Evolutionary conservation across 2,329 filamentous ascomycete genomes (phyloP).

Genomic region (Aspergillus nomiae): DNA sequence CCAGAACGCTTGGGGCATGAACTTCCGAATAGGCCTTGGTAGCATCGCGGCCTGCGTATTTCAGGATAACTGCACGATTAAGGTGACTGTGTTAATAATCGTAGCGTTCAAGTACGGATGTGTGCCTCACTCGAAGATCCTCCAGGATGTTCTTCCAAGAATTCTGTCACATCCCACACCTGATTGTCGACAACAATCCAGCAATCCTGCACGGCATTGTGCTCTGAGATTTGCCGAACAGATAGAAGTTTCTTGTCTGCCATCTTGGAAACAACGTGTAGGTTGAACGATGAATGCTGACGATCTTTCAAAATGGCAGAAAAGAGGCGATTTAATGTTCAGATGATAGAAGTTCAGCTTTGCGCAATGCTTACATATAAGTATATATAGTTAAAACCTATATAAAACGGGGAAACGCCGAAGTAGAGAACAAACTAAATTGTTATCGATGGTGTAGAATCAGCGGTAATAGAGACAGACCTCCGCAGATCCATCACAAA

Average conservation of each 20-base stretch:
- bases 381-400: background rate
- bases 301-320: background rate
- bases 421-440: background rate
- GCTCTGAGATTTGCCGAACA: constrained; percentile 49
- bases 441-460: background rate
- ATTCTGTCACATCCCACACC: constrained; percentile 69
- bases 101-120: background rate
- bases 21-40: constrained; percentile 49
- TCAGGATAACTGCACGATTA: constrained; percentile 42
- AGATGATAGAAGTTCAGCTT: background rate
- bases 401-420: background rate
- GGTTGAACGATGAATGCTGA: background rate
- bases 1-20: constrained; percentile 51
- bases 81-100: background rate
- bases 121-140: constrained; percentile 53
- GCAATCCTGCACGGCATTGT: constrained; percentile 53
- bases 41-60: constrained; percentile 50
- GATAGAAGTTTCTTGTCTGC: constrained; percentile 38
- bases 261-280: constrained; percentile 24
- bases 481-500: constrained; percentile 9
- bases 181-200: constrained; percentile 71
- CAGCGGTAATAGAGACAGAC: constrained; percentile 5
- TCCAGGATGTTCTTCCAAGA: constrained; percentile 65
- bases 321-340: background rate
- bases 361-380: background rate